These are phyloP conservation scores for Selenicereus undatus DNA, from an alignment of 148 eudicot species.

Conservation along the genomic window DNA sequence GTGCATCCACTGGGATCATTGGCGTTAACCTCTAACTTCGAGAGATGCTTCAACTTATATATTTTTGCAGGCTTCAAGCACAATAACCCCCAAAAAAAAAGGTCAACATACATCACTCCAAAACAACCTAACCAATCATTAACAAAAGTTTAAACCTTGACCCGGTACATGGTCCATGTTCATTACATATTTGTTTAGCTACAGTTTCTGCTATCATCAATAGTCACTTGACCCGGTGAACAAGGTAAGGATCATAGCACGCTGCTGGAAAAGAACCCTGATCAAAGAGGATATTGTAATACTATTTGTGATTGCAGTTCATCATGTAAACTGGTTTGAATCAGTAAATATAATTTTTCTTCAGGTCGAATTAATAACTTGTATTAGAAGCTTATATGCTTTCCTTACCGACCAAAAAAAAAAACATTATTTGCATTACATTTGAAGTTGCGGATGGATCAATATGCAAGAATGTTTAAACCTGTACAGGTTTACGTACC, in stretches of 20 bases:
- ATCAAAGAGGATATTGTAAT: neutral
- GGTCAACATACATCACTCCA: neutral
- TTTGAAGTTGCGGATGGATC: neutral
- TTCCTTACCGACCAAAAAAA: neutral
- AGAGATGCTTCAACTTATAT: constrained; percentile 83
- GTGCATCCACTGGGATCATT: constrained; percentile 90
- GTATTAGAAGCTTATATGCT: neutral
- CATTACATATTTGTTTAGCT: neutral
- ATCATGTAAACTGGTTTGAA: neutral
- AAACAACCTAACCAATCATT: neutral
- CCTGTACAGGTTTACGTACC: too few relatives aligned
- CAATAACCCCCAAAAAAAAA: constrained; percentile 8
- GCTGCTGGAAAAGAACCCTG: neutral
- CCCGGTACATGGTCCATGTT: neutral
- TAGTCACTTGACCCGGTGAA: neutral
- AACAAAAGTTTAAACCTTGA: neutral
- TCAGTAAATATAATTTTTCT: neutral
- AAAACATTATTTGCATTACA: neutral
- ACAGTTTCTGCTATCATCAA: neutral
- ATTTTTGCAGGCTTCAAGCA: constrained; percentile 73
- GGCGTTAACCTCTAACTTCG: constrained; percentile 77
- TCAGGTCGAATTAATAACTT: neutral
- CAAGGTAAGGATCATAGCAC: neutral
- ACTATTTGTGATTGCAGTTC: neutral
- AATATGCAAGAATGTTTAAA: neutral